Evolutionary conservation across 257 asterid species (phyloP), one percentile per base, ranked within the genome.

Genomic region (Scutellaria baicalensis): DNA sequence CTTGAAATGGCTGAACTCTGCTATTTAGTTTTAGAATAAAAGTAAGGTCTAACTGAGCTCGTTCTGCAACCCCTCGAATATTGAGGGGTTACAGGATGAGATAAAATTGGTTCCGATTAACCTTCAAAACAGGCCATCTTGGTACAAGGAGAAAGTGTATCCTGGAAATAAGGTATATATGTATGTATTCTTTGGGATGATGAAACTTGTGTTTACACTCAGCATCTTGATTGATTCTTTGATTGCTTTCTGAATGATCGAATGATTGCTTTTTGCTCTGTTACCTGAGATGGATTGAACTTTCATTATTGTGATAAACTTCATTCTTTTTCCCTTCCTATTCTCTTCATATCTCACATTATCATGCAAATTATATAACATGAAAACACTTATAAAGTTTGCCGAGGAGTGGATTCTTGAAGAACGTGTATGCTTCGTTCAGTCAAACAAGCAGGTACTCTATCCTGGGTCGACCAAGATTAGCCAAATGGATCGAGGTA

Each of bases 131-230:
- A 77, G 84, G 61, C 93, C 93, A 12, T 84, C 82, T 69, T 86
- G 93, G 93, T 86, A 82, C 78, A 84, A 82, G 88, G 93, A 86
- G 85, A 86, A 82, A 80, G 86, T 84, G 6, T 78, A 86, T 49
- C 84, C 93, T 54, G 73, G 13, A 73, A 86, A 86, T 55, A 84
- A 84, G 93, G 92, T 84, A 43, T 27, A 3, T 0, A 23, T 59
- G 65, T 0, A 23, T 59, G 65, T 6, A 9, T 47, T 52, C 18
- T 45, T 50, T 6, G 9, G 17, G 31, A 13, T 36, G 2, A 11
- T 17, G 43, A n/a, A 36, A 18, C 35, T 55, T 43, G 1, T 60
- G 43, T 23, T 20, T 65, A 21, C 9, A 36, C 66, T 17, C 8
- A 14, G 9, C 11, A 52, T 60, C 33, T 39, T 9, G 55, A 33